Conservation (phyloP, 805 yeast species). For the Maudiozyma pseudohumilis region DNA sequence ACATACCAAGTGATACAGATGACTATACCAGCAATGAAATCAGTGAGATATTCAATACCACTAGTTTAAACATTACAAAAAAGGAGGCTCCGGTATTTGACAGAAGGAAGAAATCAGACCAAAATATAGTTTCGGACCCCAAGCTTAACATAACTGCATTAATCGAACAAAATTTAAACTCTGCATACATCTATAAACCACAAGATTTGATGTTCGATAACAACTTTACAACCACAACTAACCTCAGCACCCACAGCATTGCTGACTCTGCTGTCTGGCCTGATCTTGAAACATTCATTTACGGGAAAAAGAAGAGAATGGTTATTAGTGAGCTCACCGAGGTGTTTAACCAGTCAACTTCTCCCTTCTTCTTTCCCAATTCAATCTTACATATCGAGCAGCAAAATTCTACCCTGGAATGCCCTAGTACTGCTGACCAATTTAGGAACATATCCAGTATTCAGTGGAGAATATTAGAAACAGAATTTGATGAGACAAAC, state of each 20-base stretch:
- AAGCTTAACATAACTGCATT: slow-evolving; percentile 15
- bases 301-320: slow-evolving; percentile 28
- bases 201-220: slow-evolving; percentile 17
- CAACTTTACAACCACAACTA: neutral
- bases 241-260: neutral
- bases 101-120: neutral
- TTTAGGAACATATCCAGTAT: slow-evolving; percentile 9
- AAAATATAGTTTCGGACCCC: neutral
- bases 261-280: slow-evolving; percentile 25
- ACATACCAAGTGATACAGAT: neutral
- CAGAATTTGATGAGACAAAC: slow-evolving; percentile 34
- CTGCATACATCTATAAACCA: slow-evolving; percentile 25
- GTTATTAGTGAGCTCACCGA: slow-evolving; percentile 30
- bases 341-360: slow-evolving; percentile 21
- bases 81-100: too few relatives aligned
- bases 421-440: slow-evolving; percentile 13
- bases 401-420: slow-evolving; percentile 14
- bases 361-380: slow-evolving; percentile 25
- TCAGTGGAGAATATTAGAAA: slow-evolving; percentile 35
- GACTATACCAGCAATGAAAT: neutral
- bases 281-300: slow-evolving; percentile 29
- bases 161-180: slow-evolving; percentile 11
- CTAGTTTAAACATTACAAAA: neutral
- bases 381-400: slow-evolving; percentile 14
- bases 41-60: neutral